Evolutionary conservation across 352 stramenopile genomes (phyloP), one percentile per base, ranked within the genome.

Genomic region (Phytophthora podocarpi): DNA sequence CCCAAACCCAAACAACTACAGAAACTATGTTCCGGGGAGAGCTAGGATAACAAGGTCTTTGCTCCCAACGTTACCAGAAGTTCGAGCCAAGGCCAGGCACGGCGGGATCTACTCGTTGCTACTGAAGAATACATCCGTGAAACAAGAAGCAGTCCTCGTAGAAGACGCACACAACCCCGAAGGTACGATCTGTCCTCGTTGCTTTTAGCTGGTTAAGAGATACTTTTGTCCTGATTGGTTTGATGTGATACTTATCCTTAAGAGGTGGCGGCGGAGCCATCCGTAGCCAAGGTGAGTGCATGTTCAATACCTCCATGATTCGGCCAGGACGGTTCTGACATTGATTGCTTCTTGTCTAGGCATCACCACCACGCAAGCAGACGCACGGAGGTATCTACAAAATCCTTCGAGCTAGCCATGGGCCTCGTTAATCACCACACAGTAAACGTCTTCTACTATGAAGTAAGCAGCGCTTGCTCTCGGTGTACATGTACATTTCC

Each of bases 101-200:
- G 85, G 85, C 11, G 85, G 85, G 2, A 91, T 93, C 42, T 93
- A 93, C 61, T 85, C 85, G 36, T 54, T 93, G 31, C 50, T 93
- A 35, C 65, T 93, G 20, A 87, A 90, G 65, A 85, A 87, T 54
- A 73, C 70, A 49, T 39, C 65, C 12, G 42, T 53, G 13, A 74
- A 81, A 48, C 64, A 85, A 28, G 77, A 86, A 32, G 70, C 82
- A 1, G 52, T 78, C n/a, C 74, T 91, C 4, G 51, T 91, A 7
- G 71, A 87, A 36, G 76, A 89, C 48, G 66, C 77, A 42, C 60
- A 47, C 8, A 81, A 54, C 15, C 31, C 50, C 3, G 49, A 62
- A 57, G 57, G 57, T 75, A 40, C 2, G 23, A n/a, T n/a, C 4
- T 32, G 1, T n/a, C 12, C 7, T n/a, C 15, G 4, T 31, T 28